phyloP scores from a whole-genome alignment of 2,329 filamentous ascomycete species.

The Didymellaceae sp. region DNA sequence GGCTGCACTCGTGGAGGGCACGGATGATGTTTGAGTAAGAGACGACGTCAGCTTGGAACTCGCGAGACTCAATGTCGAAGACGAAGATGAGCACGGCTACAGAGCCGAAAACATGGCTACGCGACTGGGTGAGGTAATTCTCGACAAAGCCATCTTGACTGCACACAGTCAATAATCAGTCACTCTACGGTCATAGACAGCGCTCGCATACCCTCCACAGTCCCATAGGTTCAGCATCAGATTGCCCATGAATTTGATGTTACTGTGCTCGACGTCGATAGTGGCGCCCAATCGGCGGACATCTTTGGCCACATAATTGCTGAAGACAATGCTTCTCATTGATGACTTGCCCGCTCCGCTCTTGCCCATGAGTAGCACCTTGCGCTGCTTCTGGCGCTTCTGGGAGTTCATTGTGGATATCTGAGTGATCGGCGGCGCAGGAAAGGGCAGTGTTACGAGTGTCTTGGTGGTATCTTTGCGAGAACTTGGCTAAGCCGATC shows the following conservation, averaged over 20 bases:
- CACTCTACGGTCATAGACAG: not conserved
- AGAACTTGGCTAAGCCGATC: not conserved
- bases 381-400: constrained; percentile 61
- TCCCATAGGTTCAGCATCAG: constrained; percentile 98
- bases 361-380: constrained; percentile 75
- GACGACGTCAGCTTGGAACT: constrained; percentile 89
- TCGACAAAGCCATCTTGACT: constrained; percentile 98
- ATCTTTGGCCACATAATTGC: constrained; percentile 97
- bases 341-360: constrained; percentile 97
- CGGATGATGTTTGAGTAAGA: constrained; percentile 91
- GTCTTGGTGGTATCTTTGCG: not conserved
- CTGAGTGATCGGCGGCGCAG: not conserved
- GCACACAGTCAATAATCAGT: constrained; percentile 20
- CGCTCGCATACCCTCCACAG: constrained; percentile 75
- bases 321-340: constrained; percentile 99
- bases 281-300: constrained; percentile 91
- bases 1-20: constrained; percentile 85
- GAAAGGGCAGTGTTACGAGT: not conserved
- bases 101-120: constrained; percentile 94
- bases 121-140: constrained; percentile 94
- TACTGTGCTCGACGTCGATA: constrained; percentile 97
- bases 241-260: constrained; percentile 98
- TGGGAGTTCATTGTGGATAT: constrained; percentile 43
- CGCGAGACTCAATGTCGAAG: constrained; percentile 96
- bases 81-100: constrained; percentile 98